Conservation (phyloP, 2,329 filamentous ascomycete genomes). For the Sphaerulina musiva region DNA sequence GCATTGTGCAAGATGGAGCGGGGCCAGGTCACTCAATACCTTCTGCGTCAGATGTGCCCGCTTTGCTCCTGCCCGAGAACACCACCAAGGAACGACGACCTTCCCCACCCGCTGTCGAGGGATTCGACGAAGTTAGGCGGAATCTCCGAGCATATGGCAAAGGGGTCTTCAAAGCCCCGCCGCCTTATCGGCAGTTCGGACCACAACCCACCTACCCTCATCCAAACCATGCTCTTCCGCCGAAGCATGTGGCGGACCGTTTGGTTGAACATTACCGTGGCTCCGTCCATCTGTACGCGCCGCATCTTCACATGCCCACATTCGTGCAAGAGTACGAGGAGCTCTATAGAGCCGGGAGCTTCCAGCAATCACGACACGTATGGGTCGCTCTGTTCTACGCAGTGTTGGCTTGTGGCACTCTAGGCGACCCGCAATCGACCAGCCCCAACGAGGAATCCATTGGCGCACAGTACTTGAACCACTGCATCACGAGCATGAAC, state of each 20-base stretch:
- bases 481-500: constrained; percentile 63
- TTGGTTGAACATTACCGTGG: constrained; percentile 69
- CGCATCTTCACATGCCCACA: constrained; percentile 80
- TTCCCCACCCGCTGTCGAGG: constrained; percentile 55
- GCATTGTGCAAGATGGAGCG: constrained; percentile 51
- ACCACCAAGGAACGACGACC: constrained; percentile 52
- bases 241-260: constrained; percentile 62
- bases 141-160: constrained; percentile 68
- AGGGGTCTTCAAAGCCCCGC: constrained; percentile 73
- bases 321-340: constrained; percentile 71
- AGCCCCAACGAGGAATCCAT: constrained; percentile 50
- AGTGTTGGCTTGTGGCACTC: constrained; percentile 72
- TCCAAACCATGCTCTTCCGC: constrained; percentile 53
- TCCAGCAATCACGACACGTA: constrained; percentile 56
- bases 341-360: constrained; percentile 61
- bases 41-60: constrained; percentile 22
- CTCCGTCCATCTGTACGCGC: constrained; percentile 72
- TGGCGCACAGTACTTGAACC: constrained; percentile 63
- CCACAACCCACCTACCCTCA: constrained; percentile 42
- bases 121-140: constrained; percentile 63
- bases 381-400: constrained; percentile 79
- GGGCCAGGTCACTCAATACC: constrained; percentile 40
- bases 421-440: constrained; percentile 57
- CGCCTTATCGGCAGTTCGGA: constrained; percentile 55
- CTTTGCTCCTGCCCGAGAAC: constrained; percentile 32